phyloP scores from a whole-genome alignment of 2,329 filamentous ascomycete species.

The Dothistroma pini region DNA sequence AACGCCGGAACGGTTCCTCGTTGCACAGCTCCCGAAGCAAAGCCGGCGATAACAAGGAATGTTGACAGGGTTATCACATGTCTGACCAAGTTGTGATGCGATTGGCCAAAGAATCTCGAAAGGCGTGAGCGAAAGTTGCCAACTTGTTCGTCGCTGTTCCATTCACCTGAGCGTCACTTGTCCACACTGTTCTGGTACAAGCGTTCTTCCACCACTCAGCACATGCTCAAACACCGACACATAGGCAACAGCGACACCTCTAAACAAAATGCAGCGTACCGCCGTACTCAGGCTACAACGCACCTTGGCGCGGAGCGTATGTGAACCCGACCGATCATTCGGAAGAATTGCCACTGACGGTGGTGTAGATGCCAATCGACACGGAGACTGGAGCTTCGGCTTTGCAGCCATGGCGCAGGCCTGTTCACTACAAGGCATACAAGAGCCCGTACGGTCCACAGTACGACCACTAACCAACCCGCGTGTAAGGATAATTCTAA shows the following conservation, averaged over 20 bases:
- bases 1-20: background rate
- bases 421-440: conserved; percentile 47
- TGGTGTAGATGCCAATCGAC: background rate
- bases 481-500: background rate
- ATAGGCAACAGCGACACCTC: background rate
- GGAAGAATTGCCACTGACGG: background rate
- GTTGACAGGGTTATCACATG: background rate
- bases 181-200: background rate
- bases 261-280: background rate
- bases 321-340: background rate
- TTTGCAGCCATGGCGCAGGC: conserved; percentile 32
- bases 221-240: background rate
- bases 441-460: conserved; percentile 55
- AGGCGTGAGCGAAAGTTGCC: background rate
- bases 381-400: conserved; percentile 10
- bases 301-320: background rate
- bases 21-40: background rate
- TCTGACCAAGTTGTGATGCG: background rate
- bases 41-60: background rate
- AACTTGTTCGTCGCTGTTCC: background rate
- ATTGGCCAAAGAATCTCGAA: background rate
- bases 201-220: background rate
- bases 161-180: background rate
- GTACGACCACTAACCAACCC: conserved; percentile 40
- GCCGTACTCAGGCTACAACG: background rate